Conservation (phyloP, 2,329 filamentous ascomycete genomes). For the Colletotrichum truncatum region DNA sequence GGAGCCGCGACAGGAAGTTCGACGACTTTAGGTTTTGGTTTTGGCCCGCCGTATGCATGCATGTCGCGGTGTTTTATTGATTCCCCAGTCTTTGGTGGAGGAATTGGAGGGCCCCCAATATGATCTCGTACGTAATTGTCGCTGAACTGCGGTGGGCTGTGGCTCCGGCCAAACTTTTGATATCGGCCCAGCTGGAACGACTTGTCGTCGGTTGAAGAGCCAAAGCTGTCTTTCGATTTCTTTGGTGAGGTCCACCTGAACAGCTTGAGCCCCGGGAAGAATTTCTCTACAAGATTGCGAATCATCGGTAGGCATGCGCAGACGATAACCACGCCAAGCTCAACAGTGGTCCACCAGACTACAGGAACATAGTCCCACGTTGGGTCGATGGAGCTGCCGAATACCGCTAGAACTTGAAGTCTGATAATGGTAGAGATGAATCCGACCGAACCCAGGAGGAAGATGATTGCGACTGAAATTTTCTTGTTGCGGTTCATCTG, state of each 20-base stretch:
- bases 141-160: slow-evolving; percentile 17
- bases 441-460: slow-evolving; percentile 30
- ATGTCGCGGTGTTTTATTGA: neutral
- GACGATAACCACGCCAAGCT: slow-evolving; percentile 34
- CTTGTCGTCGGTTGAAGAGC: slow-evolving; percentile 2
- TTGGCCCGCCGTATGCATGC: neutral
- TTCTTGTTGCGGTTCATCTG: slow-evolving; percentile 65
- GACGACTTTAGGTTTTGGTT: neutral
- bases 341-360: slow-evolving; percentile 37
- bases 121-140: slow-evolving; percentile 21
- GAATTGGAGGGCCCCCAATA: neutral
- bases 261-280: neutral
- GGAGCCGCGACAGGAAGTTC: neutral
- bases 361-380: slow-evolving; percentile 31
- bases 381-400: slow-evolving; percentile 31
- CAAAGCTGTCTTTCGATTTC: neutral
- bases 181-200: neutral
- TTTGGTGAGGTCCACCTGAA: slow-evolving; percentile 12
- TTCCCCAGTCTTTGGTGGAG: neutral
- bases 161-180: slow-evolving; percentile 6
- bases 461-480: slow-evolving; percentile 30
- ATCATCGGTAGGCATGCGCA: slow-evolving; percentile 37
- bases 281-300: slow-evolving; percentile 26
- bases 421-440: slow-evolving; percentile 32
- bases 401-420: slow-evolving; percentile 26